Conservation (phyloP, 306 rosid genomes). For the Sindora glabra region DNA sequence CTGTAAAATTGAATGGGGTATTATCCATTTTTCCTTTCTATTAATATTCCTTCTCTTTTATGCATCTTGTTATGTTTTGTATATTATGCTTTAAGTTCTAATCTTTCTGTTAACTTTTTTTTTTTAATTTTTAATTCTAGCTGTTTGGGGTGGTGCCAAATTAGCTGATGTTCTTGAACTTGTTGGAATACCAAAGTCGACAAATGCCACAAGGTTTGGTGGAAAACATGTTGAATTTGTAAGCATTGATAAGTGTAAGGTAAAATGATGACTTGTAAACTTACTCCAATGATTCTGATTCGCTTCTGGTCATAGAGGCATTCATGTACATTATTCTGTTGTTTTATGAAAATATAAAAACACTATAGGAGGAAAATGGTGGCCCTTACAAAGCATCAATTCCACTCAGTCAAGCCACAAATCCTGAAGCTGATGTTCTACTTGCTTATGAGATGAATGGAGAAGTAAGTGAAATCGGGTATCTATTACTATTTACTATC, state of each 20-base stretch:
- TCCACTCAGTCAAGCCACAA: slow-evolving; percentile 85
- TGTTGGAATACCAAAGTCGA: slow-evolving; percentile 66
- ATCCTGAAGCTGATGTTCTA: slow-evolving; percentile 86
- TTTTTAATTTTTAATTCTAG: slow-evolving; percentile 46
- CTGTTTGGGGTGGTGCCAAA: slow-evolving; percentile 90
- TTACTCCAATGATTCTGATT: background rate
- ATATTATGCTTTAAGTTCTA: background rate
- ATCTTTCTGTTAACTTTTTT: slow-evolving; percentile 5
- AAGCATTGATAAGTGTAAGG: slow-evolving; percentile 89
- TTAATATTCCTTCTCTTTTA: too few relatives aligned
- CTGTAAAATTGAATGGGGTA: too few relatives aligned
- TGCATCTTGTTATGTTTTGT: slow-evolving; percentile 4
- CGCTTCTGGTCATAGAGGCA: background rate
- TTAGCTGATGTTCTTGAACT: slow-evolving; percentile 87
- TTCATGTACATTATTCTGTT: background rate
- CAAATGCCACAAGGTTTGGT: slow-evolving; percentile 45
- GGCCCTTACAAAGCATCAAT: slow-evolving; percentile 97
- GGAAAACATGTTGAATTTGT: slow-evolving; percentile 95
- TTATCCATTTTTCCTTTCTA: too few relatives aligned
- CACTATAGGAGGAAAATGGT: slow-evolving; percentile 77
- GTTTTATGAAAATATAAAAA: slow-evolving; percentile 14
- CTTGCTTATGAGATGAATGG: slow-evolving; percentile 99
- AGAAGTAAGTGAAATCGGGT: slow-evolving; percentile 46
- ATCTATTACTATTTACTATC: slow-evolving; percentile 2
- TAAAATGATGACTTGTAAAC: slow-evolving; percentile 21